phyloP scores from a whole-genome alignment of 1,284 basidiomycete species.

The Moniliella sp. region DNA sequence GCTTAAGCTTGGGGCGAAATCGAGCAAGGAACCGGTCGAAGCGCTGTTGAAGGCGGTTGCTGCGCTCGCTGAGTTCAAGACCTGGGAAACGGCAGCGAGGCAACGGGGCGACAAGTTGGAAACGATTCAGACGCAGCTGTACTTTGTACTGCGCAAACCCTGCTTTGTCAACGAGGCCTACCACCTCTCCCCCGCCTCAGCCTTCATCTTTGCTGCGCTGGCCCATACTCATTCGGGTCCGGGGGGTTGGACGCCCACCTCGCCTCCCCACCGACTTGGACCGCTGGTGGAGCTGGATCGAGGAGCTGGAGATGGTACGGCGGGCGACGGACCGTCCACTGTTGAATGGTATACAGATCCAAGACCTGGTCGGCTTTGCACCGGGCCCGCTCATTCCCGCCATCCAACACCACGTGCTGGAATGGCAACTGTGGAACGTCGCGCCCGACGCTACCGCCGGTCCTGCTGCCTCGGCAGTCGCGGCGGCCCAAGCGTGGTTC shows the following conservation, averaged over 20 bases:
- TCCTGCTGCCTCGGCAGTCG: too few relatives aligned
- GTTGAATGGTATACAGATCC: slow-evolving; percentile 13
- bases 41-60: slow-evolving; percentile 5
- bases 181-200: background rate
- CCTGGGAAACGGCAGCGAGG: slow-evolving; percentile 1
- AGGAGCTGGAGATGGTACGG: too few relatives aligned
- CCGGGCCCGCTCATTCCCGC: slow-evolving; percentile 9
- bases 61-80: slow-evolving; percentile 1
- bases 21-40: slow-evolving; percentile 11
- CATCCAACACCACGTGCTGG: slow-evolving; percentile 14
- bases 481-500: too few relatives aligned
- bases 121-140: slow-evolving; percentile 9
- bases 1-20: slow-evolving; percentile 11
- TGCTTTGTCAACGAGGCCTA: background rate
- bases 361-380: slow-evolving; percentile 8
- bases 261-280: background rate
- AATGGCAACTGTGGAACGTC: too few relatives aligned
- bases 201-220: background rate
- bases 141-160: slow-evolving; percentile 7
- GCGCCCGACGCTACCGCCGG: too few relatives aligned
- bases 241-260: background rate
- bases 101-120: slow-evolving; percentile 2
- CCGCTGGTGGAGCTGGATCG: too few relatives aligned
- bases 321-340: too few relatives aligned
- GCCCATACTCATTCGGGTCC: background rate